These are phyloP conservation scores for Pseudocercospora fijiensis DNA, from an alignment of 2,329 filamentous ascomycete genomes.

Conservation along the genomic window DNA sequence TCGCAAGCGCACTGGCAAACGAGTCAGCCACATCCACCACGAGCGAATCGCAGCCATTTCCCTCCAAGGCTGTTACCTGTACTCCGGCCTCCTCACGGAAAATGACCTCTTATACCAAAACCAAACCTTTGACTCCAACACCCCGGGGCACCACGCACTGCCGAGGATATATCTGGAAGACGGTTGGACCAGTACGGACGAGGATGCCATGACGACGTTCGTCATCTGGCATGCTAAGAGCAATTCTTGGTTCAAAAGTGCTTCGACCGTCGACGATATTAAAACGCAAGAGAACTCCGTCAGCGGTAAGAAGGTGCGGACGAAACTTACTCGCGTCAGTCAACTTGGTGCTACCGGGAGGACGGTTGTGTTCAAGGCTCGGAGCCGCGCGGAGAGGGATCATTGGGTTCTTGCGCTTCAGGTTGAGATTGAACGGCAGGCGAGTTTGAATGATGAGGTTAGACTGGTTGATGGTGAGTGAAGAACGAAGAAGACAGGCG, in stretches of 20 bases:
- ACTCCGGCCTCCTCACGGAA: constrained; percentile 63
- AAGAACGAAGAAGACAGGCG: neutral
- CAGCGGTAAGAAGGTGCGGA: constrained; percentile 23
- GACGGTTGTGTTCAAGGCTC: constrained; percentile 64
- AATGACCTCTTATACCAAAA: constrained; percentile 64
- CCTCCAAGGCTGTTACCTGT: constrained; percentile 64
- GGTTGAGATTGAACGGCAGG: constrained; percentile 62
- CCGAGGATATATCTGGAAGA: constrained; percentile 62
- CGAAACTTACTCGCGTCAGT: constrained; percentile 58
- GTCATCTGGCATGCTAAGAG: constrained; percentile 63
- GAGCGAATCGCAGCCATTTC: constrained; percentile 60
- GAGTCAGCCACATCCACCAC: constrained; percentile 61
- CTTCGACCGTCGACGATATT: constrained; percentile 36
- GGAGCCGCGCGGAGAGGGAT: constrained; percentile 64
- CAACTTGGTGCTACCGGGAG: constrained; percentile 61
- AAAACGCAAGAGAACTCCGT: constrained; percentile 20
- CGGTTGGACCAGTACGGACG: constrained; percentile 61
- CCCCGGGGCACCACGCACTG: constrained; percentile 59
- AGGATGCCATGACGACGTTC: constrained; percentile 66
- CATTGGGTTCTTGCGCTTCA: constrained; percentile 66
- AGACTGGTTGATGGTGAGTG: constrained; percentile 39
- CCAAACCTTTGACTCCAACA: constrained; percentile 62
- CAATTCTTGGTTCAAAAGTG: constrained; percentile 55
- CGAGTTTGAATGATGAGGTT: constrained; percentile 55
- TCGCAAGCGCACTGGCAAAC: constrained; percentile 55